Evolutionary conservation across 805 yeast species (phyloP).

Genomic region (Scheffersomyces ergatensis): DNA sequence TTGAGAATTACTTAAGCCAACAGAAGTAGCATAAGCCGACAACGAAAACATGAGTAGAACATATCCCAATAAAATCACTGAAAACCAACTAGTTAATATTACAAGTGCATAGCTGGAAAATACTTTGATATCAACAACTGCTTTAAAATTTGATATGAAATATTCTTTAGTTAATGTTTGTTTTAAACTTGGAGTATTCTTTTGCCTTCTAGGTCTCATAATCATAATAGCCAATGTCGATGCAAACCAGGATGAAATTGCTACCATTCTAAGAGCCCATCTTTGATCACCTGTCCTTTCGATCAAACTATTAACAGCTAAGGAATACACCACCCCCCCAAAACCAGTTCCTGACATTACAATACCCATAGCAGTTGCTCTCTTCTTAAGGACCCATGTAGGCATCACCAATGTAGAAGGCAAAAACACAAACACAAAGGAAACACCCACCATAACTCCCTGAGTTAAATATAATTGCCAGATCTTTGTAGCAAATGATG

Average conservation of each 20-base stretch:
- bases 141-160: slow-evolving; percentile 19
- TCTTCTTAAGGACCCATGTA: slow-evolving; percentile 46
- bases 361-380: slow-evolving; percentile 49
- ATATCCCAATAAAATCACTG: slow-evolving; percentile 35
- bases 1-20: slow-evolving; percentile 42
- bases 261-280: slow-evolving; percentile 45
- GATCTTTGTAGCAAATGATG: slow-evolving; percentile 46
- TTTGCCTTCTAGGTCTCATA: slow-evolving; percentile 43
- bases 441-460: slow-evolving; percentile 50
- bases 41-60: slow-evolving; percentile 32
- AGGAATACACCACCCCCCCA: slow-evolving; percentile 50
- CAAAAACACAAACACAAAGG: slow-evolving; percentile 41
- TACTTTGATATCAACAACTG: slow-evolving; percentile 33
- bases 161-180: slow-evolving; percentile 18
- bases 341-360: slow-evolving; percentile 47
- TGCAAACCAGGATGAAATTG: slow-evolving; percentile 26
- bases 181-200: slow-evolving; percentile 18
- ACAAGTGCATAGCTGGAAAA: slow-evolving; percentile 21
- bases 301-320: slow-evolving; percentile 39
- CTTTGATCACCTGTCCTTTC: slow-evolving; percentile 37
- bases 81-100: slow-evolving; percentile 31
- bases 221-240: slow-evolving; percentile 40
- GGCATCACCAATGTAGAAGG: slow-evolving; percentile 45
- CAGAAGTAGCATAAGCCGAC: slow-evolving; percentile 35
- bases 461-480: slow-evolving; percentile 56